Conservation (phyloP, 2,329 filamentous ascomycete genomes). For the Lachnellula hyalina region DNA sequence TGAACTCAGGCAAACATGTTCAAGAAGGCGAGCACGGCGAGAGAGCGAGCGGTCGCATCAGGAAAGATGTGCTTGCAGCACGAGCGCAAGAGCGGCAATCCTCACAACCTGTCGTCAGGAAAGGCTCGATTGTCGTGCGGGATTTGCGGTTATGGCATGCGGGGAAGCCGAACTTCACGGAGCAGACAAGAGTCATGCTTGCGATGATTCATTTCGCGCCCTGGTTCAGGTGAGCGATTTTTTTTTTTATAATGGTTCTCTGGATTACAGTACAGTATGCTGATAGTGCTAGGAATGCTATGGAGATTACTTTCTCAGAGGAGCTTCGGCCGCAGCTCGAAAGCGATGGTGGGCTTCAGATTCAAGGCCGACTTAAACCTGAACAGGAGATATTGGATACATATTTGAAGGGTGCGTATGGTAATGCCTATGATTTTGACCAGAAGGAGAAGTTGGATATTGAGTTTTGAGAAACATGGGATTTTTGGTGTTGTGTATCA, state of each 20-base stretch:
- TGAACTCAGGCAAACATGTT: slow-evolving; percentile 5
- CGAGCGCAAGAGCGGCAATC: slow-evolving; percentile 35
- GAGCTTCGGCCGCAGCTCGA: slow-evolving; percentile 44
- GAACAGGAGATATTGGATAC: slow-evolving; percentile 37
- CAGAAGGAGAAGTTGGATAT: slow-evolving; percentile 34
- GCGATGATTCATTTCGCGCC: slow-evolving; percentile 39
- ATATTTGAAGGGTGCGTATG: slow-evolving; percentile 53
- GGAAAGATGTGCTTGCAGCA: slow-evolving; percentile 34
- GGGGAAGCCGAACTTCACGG: slow-evolving; percentile 51
- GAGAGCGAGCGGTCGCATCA: slow-evolving; percentile 49
- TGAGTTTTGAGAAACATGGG: slow-evolving; percentile 4
- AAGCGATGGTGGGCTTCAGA: slow-evolving; percentile 38
- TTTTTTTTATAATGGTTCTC: background rate
- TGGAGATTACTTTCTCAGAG: slow-evolving; percentile 49
- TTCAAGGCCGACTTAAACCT: slow-evolving; percentile 45
- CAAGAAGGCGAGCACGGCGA: slow-evolving; percentile 41
- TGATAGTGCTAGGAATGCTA: slow-evolving; percentile 40
- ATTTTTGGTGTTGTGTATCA: no score
- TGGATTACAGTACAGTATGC: background rate
- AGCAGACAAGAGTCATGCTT: slow-evolving; percentile 48
- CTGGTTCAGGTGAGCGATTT: slow-evolving; percentile 14
- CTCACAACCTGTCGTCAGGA: slow-evolving; percentile 44
- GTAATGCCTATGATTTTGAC: slow-evolving; percentile 58
- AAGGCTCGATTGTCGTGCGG: slow-evolving; percentile 51
- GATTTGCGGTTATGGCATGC: slow-evolving; percentile 59